Percentiles rank a stretch among this genome's conserved stretches.
Conservation (phyloP, 768 basidiomycete genomes). For the Coprinopsis strossmayeri region DNA sequence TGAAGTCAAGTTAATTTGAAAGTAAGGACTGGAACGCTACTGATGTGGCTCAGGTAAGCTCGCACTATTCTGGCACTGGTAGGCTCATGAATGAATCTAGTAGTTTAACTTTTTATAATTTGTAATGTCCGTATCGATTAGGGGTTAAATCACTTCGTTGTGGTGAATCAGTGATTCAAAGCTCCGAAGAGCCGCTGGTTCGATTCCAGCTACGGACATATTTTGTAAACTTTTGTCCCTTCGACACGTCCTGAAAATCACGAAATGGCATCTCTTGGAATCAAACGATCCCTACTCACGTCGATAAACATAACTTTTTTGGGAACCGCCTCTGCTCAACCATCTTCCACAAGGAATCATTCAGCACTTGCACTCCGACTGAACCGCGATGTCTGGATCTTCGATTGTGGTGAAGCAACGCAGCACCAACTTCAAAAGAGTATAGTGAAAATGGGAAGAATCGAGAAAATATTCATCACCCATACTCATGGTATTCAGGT, state of each 20-base stretch:
- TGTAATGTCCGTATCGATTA: conserved; percentile 24
- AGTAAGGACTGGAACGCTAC: too few relatives aligned
- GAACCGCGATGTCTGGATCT: conserved; percentile 70
- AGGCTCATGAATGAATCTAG: too few relatives aligned
- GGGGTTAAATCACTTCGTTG: conserved; percentile 30
- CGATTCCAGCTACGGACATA: conserved; percentile 27
- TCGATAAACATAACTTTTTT: conserved; percentile 63
- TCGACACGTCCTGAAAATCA: too few relatives aligned
- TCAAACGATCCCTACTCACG: conserved; percentile 13
- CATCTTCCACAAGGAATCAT: conserved; percentile 73
- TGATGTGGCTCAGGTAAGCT: too few relatives aligned
- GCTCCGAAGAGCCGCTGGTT: conserved; percentile 26
- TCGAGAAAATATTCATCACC: conserved; percentile 81
- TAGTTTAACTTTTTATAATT: too few relatives aligned
- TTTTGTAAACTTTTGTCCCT: neutral
- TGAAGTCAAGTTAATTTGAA: too few relatives aligned
- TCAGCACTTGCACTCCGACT: conserved; percentile 66
- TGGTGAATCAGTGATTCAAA: conserved; percentile 12
- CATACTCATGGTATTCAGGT: conserved; percentile 73
- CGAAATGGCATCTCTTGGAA: conserved; percentile 9
- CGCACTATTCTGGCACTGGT: too few relatives aligned
- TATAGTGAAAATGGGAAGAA: conserved; percentile 67
- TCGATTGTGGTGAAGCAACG: conserved; percentile 83
- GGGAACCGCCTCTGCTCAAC: conserved; percentile 77
- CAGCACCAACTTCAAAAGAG: conserved; percentile 74